Evolutionary conservation across 1,284 basidiomycete genomes (phyloP), one percentile per base, ranked within the genome.

Genomic region (Sanguinoderma infundibulare): DNA sequence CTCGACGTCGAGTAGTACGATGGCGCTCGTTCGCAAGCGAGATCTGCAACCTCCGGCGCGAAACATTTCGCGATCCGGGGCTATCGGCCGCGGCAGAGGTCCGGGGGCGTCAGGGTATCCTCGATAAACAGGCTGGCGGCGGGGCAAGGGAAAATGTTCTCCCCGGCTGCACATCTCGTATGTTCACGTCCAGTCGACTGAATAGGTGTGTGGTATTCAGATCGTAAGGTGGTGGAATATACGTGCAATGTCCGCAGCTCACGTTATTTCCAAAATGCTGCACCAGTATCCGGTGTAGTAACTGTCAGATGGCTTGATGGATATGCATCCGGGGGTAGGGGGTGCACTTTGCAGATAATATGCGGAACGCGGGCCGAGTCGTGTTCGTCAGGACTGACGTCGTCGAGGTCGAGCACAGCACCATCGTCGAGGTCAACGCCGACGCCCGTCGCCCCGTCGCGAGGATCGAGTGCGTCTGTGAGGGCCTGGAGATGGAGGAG

Each of bases 401-500:
- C 49, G 20, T 17, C 10, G 28, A 28, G 14, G 49, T 49, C 28
- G 46, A 28, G 46, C 28, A 49, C 46, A 47, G 46, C 28, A 30
- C 15, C 6, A 7, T 49, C 46, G 53, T 24, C 22, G 47, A 14
- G n/a, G 36, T 24, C 58, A 32, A 53, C 46, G 58, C 14, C 49
- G 47, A 39, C 36, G 53, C 40, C n/a, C 53, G 46, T 20, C 17
- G 5, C 24, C 22, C 44, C 32, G 24, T 34, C 6, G 49, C 8
- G 52, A 17, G 40, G 47, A 42, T 30, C 40, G 59, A 7, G 51
- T 47, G 53, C 35, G 20, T 44, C 54, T 3, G 55, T 50, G 57
- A 49, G 55, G 38, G 39, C 17, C 53, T 49, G 34, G 42, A 46
- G 63, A 32, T 38, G 38, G 17, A 32, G 46, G 51, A 38, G 60